These are phyloP conservation scores for Fusarium zealandicum DNA, from an alignment of 2,329 filamentous ascomycete species.

Conservation along the genomic window DNA sequence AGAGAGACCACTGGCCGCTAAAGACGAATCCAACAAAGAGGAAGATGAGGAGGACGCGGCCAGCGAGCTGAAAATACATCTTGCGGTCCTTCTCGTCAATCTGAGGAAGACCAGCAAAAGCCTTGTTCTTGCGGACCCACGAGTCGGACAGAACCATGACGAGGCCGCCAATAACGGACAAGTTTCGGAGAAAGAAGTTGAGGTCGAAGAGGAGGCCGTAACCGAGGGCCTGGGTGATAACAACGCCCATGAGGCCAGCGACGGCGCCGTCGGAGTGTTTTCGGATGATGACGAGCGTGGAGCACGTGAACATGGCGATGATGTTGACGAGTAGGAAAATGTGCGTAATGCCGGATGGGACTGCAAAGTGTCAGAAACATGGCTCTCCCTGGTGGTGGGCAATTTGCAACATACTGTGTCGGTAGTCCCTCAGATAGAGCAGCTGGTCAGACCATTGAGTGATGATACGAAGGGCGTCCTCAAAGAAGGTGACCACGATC, in stretches of 20 bases:
- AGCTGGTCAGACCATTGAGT: slow-evolving; percentile 98
- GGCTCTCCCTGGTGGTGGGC: neutral
- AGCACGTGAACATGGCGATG: slow-evolving; percentile 83
- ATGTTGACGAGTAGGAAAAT: slow-evolving; percentile 92
- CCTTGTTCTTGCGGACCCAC: slow-evolving; percentile 97
- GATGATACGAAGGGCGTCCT: slow-evolving; percentile 93
- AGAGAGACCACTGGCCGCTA: slow-evolving; percentile 89
- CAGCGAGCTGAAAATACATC: slow-evolving; percentile 99
- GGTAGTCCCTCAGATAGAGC: slow-evolving; percentile 89
- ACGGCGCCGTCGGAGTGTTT: slow-evolving; percentile 95
- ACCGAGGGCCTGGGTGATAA: slow-evolving; percentile 90
- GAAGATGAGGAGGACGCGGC: slow-evolving; percentile 94
- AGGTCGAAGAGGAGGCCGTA: slow-evolving; percentile 98
- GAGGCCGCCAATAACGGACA: slow-evolving; percentile 95
- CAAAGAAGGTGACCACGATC: slow-evolving; percentile 97
- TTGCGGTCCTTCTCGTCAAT: slow-evolving; percentile 99
- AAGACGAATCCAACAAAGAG: slow-evolving; percentile 97
- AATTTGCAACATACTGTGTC: slow-evolving; percentile 74
- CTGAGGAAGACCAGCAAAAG: slow-evolving; percentile 90
- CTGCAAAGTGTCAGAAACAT: slow-evolving; percentile 56
- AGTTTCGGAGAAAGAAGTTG: slow-evolving; percentile 99
- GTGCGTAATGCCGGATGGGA: slow-evolving; percentile 88
- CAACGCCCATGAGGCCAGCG: slow-evolving; percentile 85
- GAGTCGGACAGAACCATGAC: slow-evolving; percentile 98
- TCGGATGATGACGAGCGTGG: slow-evolving; percentile 85